Evolutionary conservation across 2,329 filamentous ascomycete genomes (phyloP).

Genomic region (Westerdykella ornata): DNA sequence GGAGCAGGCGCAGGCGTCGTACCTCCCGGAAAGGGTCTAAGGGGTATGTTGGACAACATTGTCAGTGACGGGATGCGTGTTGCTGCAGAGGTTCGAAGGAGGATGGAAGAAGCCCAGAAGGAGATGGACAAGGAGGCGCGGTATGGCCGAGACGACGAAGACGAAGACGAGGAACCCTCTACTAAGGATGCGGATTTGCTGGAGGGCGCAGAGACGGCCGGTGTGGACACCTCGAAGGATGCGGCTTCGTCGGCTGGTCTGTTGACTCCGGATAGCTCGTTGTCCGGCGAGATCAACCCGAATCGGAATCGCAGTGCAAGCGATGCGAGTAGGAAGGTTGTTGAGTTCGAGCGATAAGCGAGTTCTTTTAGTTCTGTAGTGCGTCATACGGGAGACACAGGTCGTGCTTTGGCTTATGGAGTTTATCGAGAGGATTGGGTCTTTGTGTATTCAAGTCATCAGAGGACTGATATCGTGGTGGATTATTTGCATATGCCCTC

Average conservation of each 20-base stretch:
- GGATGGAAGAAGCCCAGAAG: conserved; percentile 92
- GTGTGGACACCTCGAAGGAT: conserved; percentile 29
- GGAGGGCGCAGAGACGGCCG: conserved; percentile 46
- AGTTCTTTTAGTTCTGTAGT: not conserved
- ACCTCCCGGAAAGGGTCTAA: conserved; percentile 64
- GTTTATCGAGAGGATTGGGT: not conserved
- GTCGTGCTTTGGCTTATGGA: not conserved
- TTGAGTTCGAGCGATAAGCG: conserved; percentile 35
- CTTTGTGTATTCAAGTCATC: not conserved
- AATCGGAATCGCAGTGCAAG: conserved; percentile 26
- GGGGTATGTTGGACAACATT: conserved; percentile 93
- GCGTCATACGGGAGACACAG: not conserved
- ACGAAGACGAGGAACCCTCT: conserved; percentile 57
- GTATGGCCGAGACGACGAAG: conserved; percentile 50
- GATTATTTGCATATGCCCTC: not conserved
- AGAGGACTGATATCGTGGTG: not conserved
- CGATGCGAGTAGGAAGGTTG: conserved; percentile 31
- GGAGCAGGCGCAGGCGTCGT: conserved; percentile 48
- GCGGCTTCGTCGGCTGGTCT: conserved; percentile 8
- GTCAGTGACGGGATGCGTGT: conserved; percentile 96
- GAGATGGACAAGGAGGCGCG: conserved; percentile 74
- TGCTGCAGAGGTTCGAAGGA: conserved; percentile 79
- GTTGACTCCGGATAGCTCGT: conserved; percentile 11
- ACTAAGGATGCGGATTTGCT: conserved; percentile 42
- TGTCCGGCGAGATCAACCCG: conserved; percentile 21